Base-by-base conservation (phyloP, 257 asterid species). In the Mitragyna speciosa region DNA sequence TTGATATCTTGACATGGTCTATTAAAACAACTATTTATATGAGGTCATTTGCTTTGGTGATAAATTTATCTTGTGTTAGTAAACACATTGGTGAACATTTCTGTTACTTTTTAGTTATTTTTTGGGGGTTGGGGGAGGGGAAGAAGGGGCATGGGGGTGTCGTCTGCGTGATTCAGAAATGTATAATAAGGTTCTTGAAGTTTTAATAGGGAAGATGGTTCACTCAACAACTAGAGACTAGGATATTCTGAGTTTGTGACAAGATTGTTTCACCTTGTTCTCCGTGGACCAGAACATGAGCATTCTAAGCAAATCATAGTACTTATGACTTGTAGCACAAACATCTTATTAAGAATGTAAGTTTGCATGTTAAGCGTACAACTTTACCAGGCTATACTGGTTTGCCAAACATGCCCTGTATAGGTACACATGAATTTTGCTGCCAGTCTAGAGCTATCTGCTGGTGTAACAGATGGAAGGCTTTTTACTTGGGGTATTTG, bases 11-110 rank as follows among this genome's bases (percentile, higher is more conserved):
- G 6, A 48, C 65, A 28, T 59, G 58, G 66, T 58, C 43, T 4
- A n/a, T 54, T 9, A 39, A 56, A 41, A n/a, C 36, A 75, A 41
- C 1, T 3, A 33, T 59, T 52, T n/a, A 15, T 39, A 6, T 41
- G 71, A 56, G 36, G 43, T 72, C 43, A 30, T 58, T 70, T 56
- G 47, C 43, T 8, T 70, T 72, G 39, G 73, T 72, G 43, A 79
- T 26, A 43, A 24, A 41, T 70, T 56, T 24, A 48, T 71, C 7
- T 61, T 36, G 20, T 19, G 7, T 52, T 52, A 52, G 58, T 52
- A 52, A 52, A 52, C 7, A 19, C n/a, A 19, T 54, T 54, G 24
- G 6, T 54, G 63, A 19, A 22, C 63, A 54, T 12, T 69, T 69
- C 1, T 70, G 11, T 10, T 70, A 7, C 11, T 17, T 24, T 43